Percentiles rank a stretch among this genome's conserved stretches.
phyloP scores from a whole-genome alignment of 1,139 yeast genomes.

The Kluyveromyces marxianus region DNA sequence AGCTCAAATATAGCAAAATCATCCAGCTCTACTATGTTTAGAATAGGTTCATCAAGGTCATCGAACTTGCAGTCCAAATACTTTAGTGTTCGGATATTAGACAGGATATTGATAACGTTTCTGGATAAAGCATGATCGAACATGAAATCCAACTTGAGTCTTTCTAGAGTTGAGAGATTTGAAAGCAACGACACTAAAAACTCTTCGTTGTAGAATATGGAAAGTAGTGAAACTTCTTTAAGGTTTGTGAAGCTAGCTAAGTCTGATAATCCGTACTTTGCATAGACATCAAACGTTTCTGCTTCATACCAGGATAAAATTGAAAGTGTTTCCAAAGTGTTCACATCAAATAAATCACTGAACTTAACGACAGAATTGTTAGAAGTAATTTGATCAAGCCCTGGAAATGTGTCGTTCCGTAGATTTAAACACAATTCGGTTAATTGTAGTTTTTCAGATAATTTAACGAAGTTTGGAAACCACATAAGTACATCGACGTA shows the following conservation, averaged over 20 bases:
- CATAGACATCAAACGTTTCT: slow-evolving; percentile 17
- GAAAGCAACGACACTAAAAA: slow-evolving; percentile 16
- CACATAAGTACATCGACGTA: slow-evolving; percentile 24
- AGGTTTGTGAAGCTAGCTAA: slow-evolving; percentile 17
- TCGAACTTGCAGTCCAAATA: slow-evolving; percentile 23
- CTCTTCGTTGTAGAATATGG: slow-evolving; percentile 17
- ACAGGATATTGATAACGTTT: slow-evolving; percentile 12
- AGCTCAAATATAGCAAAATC: slow-evolving; percentile 17
- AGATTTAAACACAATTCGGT: slow-evolving; percentile 20
- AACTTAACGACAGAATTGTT: slow-evolving; percentile 1
- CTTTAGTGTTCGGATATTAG: slow-evolving; percentile 15
- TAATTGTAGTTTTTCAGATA: slow-evolving; percentile 17
- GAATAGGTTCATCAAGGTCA: slow-evolving; percentile 14
- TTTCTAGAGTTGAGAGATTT: slow-evolving; percentile 13
- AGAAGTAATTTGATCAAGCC: background rate
- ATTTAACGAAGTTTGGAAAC: slow-evolving; percentile 11
- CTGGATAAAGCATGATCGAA: slow-evolving; percentile 16
- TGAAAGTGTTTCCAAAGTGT: slow-evolving; percentile 17
- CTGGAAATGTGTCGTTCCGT: slow-evolving; percentile 18
- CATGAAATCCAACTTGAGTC: slow-evolving; percentile 24
- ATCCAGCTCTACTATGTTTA: slow-evolving; percentile 18
- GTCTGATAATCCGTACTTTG: slow-evolving; percentile 19
- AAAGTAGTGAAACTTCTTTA: slow-evolving; percentile 17
- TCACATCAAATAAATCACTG: slow-evolving; percentile 20
- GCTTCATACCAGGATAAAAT: slow-evolving; percentile 26